These are phyloP conservation scores for Zoysia pacifica DNA, from an alignment of 176 grass and related monocot species.

Conservation along the genomic window DNA sequence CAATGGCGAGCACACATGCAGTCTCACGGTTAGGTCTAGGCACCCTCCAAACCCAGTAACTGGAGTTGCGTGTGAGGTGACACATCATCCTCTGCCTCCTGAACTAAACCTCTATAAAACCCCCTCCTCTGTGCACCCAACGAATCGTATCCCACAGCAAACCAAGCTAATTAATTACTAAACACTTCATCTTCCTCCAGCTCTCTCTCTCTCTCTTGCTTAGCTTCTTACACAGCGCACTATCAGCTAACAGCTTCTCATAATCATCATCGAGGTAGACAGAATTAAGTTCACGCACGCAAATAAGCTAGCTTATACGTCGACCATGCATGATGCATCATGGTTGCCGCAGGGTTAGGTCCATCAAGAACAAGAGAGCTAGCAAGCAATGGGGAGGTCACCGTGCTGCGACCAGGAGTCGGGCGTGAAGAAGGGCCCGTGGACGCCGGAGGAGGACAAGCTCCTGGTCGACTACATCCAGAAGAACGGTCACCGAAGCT, in stretches of 20 bases:
- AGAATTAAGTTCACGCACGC: not conserved
- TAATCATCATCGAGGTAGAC: not conserved
- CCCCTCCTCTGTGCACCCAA: conserved; percentile 45
- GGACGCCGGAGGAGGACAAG: conserved; percentile 86
- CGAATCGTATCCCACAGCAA: conserved; percentile 26
- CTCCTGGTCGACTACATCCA: conserved; percentile 67
- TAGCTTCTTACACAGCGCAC: no score
- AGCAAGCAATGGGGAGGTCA: conserved; percentile 62
- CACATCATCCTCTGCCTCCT: not conserved
- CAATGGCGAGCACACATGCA: no score
- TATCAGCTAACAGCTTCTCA: not conserved
- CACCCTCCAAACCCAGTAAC: no score
- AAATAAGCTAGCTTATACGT: not conserved
- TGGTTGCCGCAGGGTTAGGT: no score
- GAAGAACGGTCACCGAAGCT: conserved; percentile 70
- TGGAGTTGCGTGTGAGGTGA: no score
- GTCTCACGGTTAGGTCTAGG: no score
- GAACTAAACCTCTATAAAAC: conserved; percentile 70
- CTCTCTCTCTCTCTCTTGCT: not conserved
- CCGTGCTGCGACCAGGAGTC: conserved; percentile 80
- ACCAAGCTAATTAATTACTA: not conserved
- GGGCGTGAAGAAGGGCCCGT: conserved; percentile 76
- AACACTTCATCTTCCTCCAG: not conserved
- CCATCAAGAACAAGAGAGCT: no score
- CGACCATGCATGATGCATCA: no score